Evolutionary conservation across 2,329 filamentous ascomycete species (phyloP).

Genomic region (Arachnopeziza araneosa): DNA sequence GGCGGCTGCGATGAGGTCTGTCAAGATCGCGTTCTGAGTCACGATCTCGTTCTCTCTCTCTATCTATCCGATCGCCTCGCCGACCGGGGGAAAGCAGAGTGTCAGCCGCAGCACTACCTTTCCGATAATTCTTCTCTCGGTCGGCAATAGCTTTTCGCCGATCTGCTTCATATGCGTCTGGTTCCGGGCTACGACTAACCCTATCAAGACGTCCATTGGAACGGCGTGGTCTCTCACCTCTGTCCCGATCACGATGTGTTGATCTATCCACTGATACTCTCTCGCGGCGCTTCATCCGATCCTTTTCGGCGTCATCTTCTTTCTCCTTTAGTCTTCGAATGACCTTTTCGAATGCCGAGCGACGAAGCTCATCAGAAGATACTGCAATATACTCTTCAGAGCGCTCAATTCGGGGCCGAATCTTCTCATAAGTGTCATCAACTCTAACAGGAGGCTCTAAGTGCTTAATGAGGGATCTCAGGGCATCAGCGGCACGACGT

Average conservation of each 20-base stretch:
- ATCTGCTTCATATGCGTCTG: conserved; percentile 92
- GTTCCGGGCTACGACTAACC: conserved; percentile 82
- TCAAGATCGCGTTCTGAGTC: conserved; percentile 34
- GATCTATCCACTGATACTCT: conserved; percentile 42
- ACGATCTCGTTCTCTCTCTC: conserved; percentile 32
- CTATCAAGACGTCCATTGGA: conserved; percentile 50
- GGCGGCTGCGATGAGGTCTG: conserved; percentile 42
- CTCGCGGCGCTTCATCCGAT: conserved; percentile 53
- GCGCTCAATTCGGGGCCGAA: conserved; percentile 73
- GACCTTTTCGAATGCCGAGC: conserved; percentile 84
- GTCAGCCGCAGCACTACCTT: conserved; percentile 66
- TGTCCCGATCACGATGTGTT: conserved; percentile 42
- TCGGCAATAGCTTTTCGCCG: conserved; percentile 89
- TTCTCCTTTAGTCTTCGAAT: conserved; percentile 87
- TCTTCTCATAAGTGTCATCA: conserved; percentile 82
- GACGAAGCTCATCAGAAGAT: conserved; percentile 74
- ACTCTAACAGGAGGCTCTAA: conserved; percentile 76
- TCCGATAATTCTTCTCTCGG: conserved; percentile 88
- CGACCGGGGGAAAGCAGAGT: conserved; percentile 44
- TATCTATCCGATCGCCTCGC: conserved; percentile 35
- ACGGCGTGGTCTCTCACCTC: conserved; percentile 62
- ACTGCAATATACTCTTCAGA: conserved; percentile 80
- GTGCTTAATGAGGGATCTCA: conserved; percentile 83
- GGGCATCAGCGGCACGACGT: conserved; percentile 74
- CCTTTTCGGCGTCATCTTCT: conserved; percentile 73